Conservation (phyloP, 352 stramenopile genomes). For the Phytophthora constricta region DNA sequence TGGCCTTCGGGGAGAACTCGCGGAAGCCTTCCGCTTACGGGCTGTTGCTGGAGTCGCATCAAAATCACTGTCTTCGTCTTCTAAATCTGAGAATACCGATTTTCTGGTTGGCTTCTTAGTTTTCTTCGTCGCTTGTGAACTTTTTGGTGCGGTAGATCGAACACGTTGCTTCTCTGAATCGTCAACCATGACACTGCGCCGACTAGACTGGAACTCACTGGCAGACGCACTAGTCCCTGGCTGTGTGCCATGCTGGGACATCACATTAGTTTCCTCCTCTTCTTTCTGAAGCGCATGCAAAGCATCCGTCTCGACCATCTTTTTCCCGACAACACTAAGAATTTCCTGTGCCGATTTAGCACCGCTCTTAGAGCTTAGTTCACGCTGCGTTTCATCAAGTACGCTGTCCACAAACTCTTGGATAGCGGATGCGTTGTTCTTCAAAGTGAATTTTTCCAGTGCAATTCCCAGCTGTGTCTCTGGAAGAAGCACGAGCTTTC, state of each 20-base stretch:
- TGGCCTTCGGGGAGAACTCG: conserved; percentile 21
- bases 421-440: conserved; percentile 81
- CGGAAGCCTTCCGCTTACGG: conserved; percentile 30
- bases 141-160: conserved; percentile 34
- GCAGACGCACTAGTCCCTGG: conserved; percentile 1
- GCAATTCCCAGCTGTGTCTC: conserved; percentile 71
- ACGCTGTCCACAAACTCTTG: conserved; percentile 78
- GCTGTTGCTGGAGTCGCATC: conserved; percentile 15
- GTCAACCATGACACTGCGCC: conserved; percentile 2
- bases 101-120: conserved; percentile 21
- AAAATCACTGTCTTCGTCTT: conserved; percentile 37
- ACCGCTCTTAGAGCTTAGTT: conserved; percentile 55
- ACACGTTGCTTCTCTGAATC: conserved; percentile 18
- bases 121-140: conserved; percentile 12
- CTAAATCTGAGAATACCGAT: conserved; percentile 40
- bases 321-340: conserved; percentile 66
- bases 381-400: conserved; percentile 74
- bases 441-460: conserved; percentile 83
- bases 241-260: neutral
- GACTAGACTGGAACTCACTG: conserved; percentile 23
- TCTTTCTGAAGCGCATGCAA: conserved; percentile 59
- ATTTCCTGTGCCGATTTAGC: conserved; percentile 72
- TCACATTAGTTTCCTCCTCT: conserved; percentile 20
- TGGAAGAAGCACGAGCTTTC: conserved; percentile 80
- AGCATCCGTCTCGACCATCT: conserved; percentile 64